Conservation (phyloP, 2,329 filamentous ascomycete species). For the Arthrinium puccinioides region DNA sequence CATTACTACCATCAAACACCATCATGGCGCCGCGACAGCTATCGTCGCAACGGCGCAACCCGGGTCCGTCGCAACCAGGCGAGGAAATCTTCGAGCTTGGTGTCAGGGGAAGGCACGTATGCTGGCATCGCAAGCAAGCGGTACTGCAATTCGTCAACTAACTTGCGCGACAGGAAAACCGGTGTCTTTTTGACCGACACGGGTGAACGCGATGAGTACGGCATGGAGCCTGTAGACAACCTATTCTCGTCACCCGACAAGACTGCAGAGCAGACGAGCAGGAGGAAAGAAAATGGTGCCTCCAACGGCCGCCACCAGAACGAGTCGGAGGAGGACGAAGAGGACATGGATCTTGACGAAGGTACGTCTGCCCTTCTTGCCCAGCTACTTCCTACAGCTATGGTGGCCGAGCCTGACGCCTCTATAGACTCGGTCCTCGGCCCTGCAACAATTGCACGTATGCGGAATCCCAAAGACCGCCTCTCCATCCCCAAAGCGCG, state of each 20-base stretch:
- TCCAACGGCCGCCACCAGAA: constrained; percentile 19
- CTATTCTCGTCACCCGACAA: constrained; percentile 85
- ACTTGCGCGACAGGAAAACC: constrained; percentile 68
- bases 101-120: constrained; percentile 38
- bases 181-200: constrained; percentile 74
- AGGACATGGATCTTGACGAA: constrained; percentile 47
- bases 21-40: constrained; percentile 30
- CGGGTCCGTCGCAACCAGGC: constrained; percentile 31
- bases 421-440: constrained; percentile 43
- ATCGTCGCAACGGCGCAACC: constrained; percentile 27
- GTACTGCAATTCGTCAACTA: neutral
- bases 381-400: no score
- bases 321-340: constrained; percentile 25
- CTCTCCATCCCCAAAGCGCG: constrained; percentile 38
- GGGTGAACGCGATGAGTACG: constrained; percentile 80
- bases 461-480: constrained; percentile 39
- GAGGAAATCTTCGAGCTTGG: constrained; percentile 44
- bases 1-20: neutral
- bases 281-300: constrained; percentile 17
- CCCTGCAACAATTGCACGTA: constrained; percentile 42
- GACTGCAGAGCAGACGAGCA: constrained; percentile 1
- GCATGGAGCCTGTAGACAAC: constrained; percentile 79
- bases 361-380: constrained; percentile 29
- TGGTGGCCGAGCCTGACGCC: no score
- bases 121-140: no score